Percentiles rank a stretch among this genome's conserved stretches.
Conservation (phyloP, 163 green algal genomes). For the Scenedesmus sp. region DNA sequence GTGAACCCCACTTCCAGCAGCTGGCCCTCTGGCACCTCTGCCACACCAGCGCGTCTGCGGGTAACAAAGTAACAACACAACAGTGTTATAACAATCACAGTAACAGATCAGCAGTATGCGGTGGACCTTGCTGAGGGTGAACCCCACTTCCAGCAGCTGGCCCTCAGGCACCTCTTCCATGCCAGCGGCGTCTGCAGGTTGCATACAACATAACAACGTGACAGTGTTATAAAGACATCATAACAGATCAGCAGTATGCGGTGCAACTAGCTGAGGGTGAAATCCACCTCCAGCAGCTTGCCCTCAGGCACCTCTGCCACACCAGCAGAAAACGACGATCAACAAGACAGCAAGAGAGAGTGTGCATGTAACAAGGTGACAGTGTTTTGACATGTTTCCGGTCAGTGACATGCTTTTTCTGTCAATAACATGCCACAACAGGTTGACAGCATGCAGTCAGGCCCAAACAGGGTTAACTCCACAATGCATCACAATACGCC, state of each 20-base stretch:
- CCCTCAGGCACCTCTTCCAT: background rate
- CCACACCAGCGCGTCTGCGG: background rate
- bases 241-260: background rate
- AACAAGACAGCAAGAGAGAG: background rate
- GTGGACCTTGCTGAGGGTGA: background rate
- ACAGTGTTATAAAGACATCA: no score
- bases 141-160: background rate
- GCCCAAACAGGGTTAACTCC: no score
- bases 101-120: background rate
- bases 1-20: slow-evolving; percentile 18
- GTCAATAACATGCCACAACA: no score
- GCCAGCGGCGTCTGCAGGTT: background rate
- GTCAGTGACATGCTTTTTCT: no score
- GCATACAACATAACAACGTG: background rate
- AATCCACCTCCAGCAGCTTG: slow-evolving; percentile 11
- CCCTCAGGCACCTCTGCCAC: slow-evolving; percentile 26
- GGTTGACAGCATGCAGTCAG: no score
- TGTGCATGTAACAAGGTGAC: no score
- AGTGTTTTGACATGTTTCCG: no score
- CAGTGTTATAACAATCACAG: no score
- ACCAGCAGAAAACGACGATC: background rate
- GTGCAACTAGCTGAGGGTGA: slow-evolving; percentile 24
- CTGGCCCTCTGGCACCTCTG: slow-evolving; percentile 14
- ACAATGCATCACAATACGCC: no score
- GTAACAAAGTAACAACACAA: no score